Conservation (phyloP, 164 flowering plant species). For the Litsea cubeba region DNA sequence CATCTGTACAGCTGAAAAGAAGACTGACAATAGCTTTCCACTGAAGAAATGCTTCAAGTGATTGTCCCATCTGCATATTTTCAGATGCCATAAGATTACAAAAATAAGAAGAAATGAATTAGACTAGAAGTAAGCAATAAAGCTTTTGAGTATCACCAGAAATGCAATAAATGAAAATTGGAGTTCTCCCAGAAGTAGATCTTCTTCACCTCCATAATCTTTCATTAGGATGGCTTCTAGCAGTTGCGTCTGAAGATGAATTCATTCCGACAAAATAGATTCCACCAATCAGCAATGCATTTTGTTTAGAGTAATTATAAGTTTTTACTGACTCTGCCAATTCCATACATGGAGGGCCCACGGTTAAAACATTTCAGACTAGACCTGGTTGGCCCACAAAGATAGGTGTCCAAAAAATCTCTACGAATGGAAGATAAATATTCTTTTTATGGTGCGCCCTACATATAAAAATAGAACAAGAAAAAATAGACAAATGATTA, state of each 20-base stretch:
- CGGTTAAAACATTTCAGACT: no score
- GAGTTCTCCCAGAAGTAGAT: slow-evolving; percentile 78
- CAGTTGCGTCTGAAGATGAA: slow-evolving; percentile 51
- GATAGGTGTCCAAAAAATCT: no score
- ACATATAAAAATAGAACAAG: no score
- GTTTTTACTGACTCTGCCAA: background rate
- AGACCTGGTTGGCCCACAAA: no score
- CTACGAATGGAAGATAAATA: no score
- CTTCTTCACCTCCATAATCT: slow-evolving; percentile 70
- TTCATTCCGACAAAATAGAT: background rate
- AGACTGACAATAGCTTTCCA: slow-evolving; percentile 86
- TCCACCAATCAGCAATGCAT: slow-evolving; percentile 3
- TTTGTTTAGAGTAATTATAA: background rate
- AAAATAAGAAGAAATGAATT: background rate
- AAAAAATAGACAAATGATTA: no score
- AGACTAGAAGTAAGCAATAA: slow-evolving; percentile 4
- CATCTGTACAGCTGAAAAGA: slow-evolving; percentile 71
- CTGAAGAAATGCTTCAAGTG: slow-evolving; percentile 85
- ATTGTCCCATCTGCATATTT: slow-evolving; percentile 88
- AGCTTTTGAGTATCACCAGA: slow-evolving; percentile 44
- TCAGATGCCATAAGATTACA: slow-evolving; percentile 6
- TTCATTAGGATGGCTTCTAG: slow-evolving; percentile 57
- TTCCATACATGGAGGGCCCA: no score
- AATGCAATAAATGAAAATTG: slow-evolving; percentile 90
- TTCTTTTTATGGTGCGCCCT: no score